Evolutionary conservation across 768 basidiomycete genomes (phyloP), one percentile per base, ranked within the genome.

Genomic region (Calocybe indica): DNA sequence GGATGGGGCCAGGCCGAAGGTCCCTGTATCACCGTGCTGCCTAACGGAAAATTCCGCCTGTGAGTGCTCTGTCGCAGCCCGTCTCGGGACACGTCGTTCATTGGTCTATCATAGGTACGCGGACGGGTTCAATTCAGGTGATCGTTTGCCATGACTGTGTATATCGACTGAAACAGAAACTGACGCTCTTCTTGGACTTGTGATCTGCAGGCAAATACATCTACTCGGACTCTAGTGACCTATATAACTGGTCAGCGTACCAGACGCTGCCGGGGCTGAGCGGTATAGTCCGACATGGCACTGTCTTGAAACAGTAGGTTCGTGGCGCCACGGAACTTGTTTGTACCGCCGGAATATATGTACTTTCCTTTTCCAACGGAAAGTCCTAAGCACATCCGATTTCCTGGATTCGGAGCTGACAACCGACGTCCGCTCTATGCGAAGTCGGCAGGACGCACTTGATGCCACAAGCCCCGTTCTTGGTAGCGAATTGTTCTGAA

Each of bases 1-100:
- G 60, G 62, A 10, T 68, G 66, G 65, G 65, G 65, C 6, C 60
- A 63, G 32, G 64, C 62, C 28, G 65, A 66, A 51, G 66, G 65
- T 7, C 57, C 62, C 12, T 64, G 62, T 42, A 46, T 67, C 14
- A 66, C 64, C 10, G 46, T 61, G 0, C 51, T 67, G 15, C 61
- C 63, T 1, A 64, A 64, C 44, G 62, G 65, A 8, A 58, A 57
- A 14, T 65, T 62, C 59, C 56, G 64, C 35, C 40, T 67, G 63
- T 66, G 42, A 52, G 62, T 56, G 11, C 29, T 40, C 43, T 40
- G 8, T 39, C 12, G 29, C 12, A 12, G 31, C 35, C 34, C 15
- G 22, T 22, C 22, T 1, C 22, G 22, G 22, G 22, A 22, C 22
- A 22, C 2, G 22, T 22, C 22, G 22, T 22, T 22, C 22, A 22